phyloP scores from a whole-genome alignment of 1,284 basidiomycete species.

The Tausonia pullulans region DNA sequence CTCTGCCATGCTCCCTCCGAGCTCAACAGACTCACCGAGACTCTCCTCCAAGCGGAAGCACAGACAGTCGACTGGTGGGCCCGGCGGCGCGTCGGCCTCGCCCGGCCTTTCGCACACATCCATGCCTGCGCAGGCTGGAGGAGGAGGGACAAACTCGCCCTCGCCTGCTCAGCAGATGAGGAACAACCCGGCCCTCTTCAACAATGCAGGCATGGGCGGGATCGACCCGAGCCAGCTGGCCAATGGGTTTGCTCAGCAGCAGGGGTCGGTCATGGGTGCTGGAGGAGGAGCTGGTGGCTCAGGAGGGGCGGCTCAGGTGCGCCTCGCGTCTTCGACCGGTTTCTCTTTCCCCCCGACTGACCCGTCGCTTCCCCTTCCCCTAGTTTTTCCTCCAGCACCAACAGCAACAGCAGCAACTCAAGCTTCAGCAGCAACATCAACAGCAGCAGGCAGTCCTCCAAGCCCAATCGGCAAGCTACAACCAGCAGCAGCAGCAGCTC shows the following conservation, averaged over 20 bases:
- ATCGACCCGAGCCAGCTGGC: background rate
- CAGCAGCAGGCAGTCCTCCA: background rate
- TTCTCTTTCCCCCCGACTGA: too few species aligned
- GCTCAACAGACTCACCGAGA: background rate
- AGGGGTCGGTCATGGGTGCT: background rate
- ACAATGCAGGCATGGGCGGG: background rate
- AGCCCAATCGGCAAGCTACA: background rate
- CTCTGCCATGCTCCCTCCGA: background rate
- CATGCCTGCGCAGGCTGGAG: background rate
- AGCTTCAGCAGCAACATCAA: background rate
- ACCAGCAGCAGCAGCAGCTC: background rate
- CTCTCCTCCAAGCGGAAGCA: background rate
- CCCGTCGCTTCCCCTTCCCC: background rate
- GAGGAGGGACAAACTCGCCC: conserved; percentile 1
- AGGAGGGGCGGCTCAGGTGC: background rate
- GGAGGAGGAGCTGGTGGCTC: background rate
- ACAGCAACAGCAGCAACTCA: background rate
- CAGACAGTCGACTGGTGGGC: background rate
- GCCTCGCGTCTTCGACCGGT: background rate
- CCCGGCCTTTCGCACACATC: background rate
- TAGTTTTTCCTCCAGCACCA: background rate
- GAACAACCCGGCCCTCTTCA: background rate
- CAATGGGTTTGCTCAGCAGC: background rate
- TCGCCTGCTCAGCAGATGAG: background rate
- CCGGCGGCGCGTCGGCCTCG: background rate